Conservation (phyloP, 2,329 filamentous ascomycete genomes). For the Fusarium mundagurra region DNA sequence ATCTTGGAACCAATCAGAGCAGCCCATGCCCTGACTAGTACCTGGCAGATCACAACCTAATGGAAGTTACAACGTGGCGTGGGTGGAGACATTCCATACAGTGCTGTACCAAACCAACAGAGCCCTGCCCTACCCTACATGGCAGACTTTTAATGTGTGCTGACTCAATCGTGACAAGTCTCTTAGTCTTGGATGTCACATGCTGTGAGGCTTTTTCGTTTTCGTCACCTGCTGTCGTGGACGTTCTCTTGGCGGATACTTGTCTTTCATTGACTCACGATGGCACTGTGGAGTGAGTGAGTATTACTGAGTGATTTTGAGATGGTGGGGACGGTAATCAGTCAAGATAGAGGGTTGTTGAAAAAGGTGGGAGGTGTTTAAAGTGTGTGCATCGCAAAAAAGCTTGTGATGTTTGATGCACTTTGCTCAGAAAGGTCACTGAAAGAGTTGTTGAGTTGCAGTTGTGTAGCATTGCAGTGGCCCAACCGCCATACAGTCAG, state of each 20-base stretch:
- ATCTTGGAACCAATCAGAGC: constrained; percentile 22
- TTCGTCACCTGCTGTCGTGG: constrained; percentile 5
- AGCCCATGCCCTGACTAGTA: constrained; percentile 25
- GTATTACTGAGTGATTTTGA: background rate
- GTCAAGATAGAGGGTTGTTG: background rate
- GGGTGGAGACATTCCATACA: constrained; percentile 5
- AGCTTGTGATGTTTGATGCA: background rate
- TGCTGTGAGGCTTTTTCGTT: background rate
- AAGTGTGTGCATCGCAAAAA: constrained; percentile 28
- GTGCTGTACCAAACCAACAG: background rate
- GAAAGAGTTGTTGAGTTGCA: background rate
- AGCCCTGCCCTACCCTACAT: constrained; percentile 22
- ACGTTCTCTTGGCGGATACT: background rate
- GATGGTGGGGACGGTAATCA: background rate
- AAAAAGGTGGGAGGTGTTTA: constrained; percentile 9
- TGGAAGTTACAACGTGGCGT: constrained; percentile 39
- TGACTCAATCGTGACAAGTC: constrained; percentile 6
- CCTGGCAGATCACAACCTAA: constrained; percentile 37
- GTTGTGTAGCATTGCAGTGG: background rate
- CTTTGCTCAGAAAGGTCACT: background rate
- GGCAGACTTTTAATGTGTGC: constrained; percentile 6
- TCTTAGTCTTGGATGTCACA: background rate
- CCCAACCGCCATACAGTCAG: background rate
- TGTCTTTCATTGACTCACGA: background rate
- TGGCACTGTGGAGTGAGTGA: constrained; percentile 4